Evolutionary conservation across 352 stramenopile species (phyloP).

Genomic region (Pythium dissotocum): DNA sequence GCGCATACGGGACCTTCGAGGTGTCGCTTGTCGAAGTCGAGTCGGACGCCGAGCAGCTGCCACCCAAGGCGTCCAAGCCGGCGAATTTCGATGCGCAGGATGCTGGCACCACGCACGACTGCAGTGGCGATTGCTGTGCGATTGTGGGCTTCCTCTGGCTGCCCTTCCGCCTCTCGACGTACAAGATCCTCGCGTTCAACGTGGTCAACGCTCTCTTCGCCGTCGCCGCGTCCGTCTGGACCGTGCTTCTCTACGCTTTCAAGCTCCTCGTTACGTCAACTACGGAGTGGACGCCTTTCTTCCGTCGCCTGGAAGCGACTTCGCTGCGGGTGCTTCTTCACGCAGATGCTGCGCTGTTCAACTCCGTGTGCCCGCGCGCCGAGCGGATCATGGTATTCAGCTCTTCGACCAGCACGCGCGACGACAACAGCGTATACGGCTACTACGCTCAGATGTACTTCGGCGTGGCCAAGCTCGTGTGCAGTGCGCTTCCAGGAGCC

Average conservation of each 20-base stretch:
- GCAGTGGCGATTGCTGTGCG: conserved; percentile 47
- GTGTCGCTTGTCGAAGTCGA: conserved; percentile 67
- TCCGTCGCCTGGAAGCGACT: conserved; percentile 33
- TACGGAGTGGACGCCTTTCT: conserved; percentile 3
- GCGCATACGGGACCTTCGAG: conserved; percentile 71
- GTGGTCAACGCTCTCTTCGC: conserved; percentile 49
- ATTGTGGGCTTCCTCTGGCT: conserved; percentile 53
- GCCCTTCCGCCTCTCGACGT: conserved; percentile 55
- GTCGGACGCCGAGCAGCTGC: conserved; percentile 32
- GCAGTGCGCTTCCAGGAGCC: conserved; percentile 42
- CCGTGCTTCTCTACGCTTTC: conserved; percentile 27
- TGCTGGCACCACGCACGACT: conserved; percentile 12
- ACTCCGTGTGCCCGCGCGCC: conserved; percentile 46
- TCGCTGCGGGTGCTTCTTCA: conserved; percentile 41
- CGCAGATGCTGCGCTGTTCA: conserved; percentile 55
- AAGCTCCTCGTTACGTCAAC: conserved; percentile 27
- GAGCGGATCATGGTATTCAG: conserved; percentile 59
- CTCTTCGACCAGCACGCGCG: conserved; percentile 33
- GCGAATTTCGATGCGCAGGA: conserved; percentile 14
- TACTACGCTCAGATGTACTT: conserved; percentile 65
- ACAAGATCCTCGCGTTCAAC: conserved; percentile 64
- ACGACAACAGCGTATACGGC: conserved; percentile 35
- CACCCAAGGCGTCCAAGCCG: conserved; percentile 16
- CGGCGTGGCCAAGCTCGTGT: conserved; percentile 48
- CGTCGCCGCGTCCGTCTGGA: conserved; percentile 31